Evolutionary conservation across 768 basidiomycete genomes (phyloP).

Genomic region (Kwoniella pini): DNA sequence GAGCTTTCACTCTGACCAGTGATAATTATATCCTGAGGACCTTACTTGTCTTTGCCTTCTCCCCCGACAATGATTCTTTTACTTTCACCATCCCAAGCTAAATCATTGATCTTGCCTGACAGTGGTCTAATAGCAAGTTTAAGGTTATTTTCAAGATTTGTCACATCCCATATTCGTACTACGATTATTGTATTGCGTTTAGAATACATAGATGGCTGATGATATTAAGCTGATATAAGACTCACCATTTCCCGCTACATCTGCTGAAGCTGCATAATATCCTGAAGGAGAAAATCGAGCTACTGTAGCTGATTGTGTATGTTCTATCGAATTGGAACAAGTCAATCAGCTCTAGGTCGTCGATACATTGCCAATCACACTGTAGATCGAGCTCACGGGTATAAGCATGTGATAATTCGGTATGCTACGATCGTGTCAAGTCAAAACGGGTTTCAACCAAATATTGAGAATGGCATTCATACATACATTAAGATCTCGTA

Average conservation of each 20-base stretch:
- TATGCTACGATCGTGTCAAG: conserved; percentile 60
- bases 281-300: conserved; percentile 91
- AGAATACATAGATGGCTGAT: too few relatives aligned
- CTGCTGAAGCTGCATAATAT: conserved; percentile 91
- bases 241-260: conserved; percentile 75
- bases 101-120: conserved; percentile 70
- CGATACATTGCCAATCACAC: background rate
- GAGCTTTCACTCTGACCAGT: background rate
- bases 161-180: conserved; percentile 92
- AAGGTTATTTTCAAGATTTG: conserved; percentile 76
- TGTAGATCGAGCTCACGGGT: conserved; percentile 51
- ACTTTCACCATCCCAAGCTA: conserved; percentile 95
- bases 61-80: conserved; percentile 95
- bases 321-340: conserved; percentile 57
- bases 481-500: conserved; percentile 77
- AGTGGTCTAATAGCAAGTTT: conserved; percentile 59
- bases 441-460: background rate
- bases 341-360: conserved; percentile 13
- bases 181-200: too few relatives aligned
- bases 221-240: background rate
- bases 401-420: conserved; percentile 66
- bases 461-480: background rate
- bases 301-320: conserved; percentile 80
- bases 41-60: conserved; percentile 82
- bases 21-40: background rate